Percentiles rank a stretch among this genome's conserved stretches.
Evolutionary conservation across 2,329 filamentous ascomycete species (phyloP).

Genomic region (Rutstroemia sydowiana): DNA sequence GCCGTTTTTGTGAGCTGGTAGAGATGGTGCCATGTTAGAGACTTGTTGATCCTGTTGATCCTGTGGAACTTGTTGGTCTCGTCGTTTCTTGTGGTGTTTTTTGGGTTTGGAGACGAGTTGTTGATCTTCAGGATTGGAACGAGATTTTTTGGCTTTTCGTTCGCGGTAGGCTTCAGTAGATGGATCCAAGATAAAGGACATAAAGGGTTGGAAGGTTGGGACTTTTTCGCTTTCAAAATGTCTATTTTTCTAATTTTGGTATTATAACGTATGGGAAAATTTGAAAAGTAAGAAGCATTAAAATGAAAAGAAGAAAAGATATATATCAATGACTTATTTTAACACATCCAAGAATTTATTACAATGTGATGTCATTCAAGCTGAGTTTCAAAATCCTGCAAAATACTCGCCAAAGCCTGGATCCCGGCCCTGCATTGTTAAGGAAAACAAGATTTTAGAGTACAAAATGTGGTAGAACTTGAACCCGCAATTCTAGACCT

Average conservation of each 20-base stretch:
- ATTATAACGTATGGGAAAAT: too few relatives aligned
- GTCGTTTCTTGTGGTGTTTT: too few relatives aligned
- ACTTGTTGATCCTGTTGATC: too few relatives aligned
- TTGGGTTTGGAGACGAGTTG: not conserved
- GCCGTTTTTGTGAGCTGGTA: too few relatives aligned
- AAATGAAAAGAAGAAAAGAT: not conserved
- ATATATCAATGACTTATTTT: not conserved
- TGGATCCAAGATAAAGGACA: slow-evolving; percentile 7
- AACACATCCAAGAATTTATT: slow-evolving; percentile 7
- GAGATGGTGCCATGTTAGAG: too few relatives aligned
- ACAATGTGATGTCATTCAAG: slow-evolving; percentile 9
- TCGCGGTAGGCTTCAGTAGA: slow-evolving; percentile 9
- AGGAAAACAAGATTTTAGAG: slow-evolving; percentile 9
- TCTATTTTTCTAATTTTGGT: too few relatives aligned
- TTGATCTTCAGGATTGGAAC: slow-evolving; percentile 1
- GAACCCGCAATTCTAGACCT: slow-evolving; percentile 3
- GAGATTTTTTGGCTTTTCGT: slow-evolving; percentile 7
- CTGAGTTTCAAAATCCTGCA: slow-evolving; percentile 6
- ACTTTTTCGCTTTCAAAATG: too few relatives aligned
- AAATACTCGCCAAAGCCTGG: not conserved
- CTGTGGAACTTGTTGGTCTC: too few relatives aligned
- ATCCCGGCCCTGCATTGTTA: not conserved
- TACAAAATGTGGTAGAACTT: not conserved
- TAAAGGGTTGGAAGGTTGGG: not conserved
- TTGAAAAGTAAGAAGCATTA: not conserved